A percentile compares a stretch with the other conserved stretches of the same genome.
phyloP scores from a whole-genome alignment of 495 filamentous ascomycete genomes.

The Podospora appendiculata region DNA sequence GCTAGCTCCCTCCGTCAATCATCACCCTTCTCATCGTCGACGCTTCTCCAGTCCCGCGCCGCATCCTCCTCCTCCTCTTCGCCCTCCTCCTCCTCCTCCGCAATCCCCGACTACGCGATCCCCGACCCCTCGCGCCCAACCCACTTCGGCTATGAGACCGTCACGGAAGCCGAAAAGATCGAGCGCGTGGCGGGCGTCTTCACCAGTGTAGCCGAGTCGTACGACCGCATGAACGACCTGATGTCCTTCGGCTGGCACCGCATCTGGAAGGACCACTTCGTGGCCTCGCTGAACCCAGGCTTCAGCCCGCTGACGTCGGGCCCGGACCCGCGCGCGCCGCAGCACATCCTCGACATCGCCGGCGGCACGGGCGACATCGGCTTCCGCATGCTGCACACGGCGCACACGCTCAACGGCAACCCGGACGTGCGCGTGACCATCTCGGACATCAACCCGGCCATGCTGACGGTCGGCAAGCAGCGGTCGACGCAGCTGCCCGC shows the following conservation, averaged over 20 bases:
- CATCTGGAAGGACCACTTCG: conserved; percentile 98
- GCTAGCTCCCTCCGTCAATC: neutral
- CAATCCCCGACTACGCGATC: conserved; percentile 23
- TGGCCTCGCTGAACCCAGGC: conserved; percentile 84
- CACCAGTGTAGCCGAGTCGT: conserved; percentile 84
- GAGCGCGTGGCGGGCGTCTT: conserved; percentile 74
- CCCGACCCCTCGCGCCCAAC: conserved; percentile 57
- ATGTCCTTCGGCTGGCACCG: conserved; percentile 98
- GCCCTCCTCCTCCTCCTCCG: conserved; percentile 3
- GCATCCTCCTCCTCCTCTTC: conserved; percentile 1
- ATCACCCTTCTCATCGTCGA: conserved; percentile 13
- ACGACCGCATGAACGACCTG: conserved; percentile 97
- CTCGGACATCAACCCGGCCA: conserved; percentile 89
- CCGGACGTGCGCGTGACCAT: conserved; percentile 73
- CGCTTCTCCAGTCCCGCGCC: neutral
- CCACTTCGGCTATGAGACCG: conserved; percentile 88
- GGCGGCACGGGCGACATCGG: conserved; percentile 98
- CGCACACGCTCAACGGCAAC: conserved; percentile 75
- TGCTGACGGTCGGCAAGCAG: conserved; percentile 82
- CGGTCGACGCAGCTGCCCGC: conserved; percentile 48
- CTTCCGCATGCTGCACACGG: conserved; percentile 90
- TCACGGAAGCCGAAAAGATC: conserved; percentile 72
- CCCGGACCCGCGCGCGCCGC: conserved; percentile 31
- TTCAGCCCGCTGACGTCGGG: conserved; percentile 42
- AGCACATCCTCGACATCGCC: conserved; percentile 89